These are phyloP conservation scores for Eutrema japonicum DNA, from an alignment of 345 rosid genomes.

Conservation along the genomic window DNA sequence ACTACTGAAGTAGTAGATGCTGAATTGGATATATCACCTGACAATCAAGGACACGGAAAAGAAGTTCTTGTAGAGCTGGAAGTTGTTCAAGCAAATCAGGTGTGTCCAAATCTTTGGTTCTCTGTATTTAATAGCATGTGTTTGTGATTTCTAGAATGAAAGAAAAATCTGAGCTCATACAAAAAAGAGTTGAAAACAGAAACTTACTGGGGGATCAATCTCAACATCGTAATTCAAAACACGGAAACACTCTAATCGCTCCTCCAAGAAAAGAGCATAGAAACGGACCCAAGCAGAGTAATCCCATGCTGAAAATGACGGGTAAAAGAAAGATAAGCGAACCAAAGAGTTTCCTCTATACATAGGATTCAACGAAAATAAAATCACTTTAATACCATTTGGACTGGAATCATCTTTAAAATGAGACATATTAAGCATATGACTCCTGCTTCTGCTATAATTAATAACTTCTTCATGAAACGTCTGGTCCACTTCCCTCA, in stretches of 20 bases:
- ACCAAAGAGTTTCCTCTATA: slow-evolving; percentile 24
- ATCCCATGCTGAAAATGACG: slow-evolving; percentile 76
- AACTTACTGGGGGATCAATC: slow-evolving; percentile 78
- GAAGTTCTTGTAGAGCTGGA: slow-evolving; percentile 92
- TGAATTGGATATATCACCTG: slow-evolving; percentile 56
- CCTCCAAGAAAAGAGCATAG: slow-evolving; percentile 94
- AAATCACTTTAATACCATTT: slow-evolving; percentile 56
- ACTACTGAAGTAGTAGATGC: background rate
- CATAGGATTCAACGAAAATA: background rate
- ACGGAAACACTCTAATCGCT: slow-evolving; percentile 89
- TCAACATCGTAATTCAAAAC: slow-evolving; percentile 90
- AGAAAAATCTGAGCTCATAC: slow-evolving; percentile 4
- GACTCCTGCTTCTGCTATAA: slow-evolving; percentile 88
- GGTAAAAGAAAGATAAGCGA: slow-evolving; percentile 33
- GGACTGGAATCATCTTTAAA: slow-evolving; percentile 98
- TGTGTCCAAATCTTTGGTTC: slow-evolving; percentile 89
- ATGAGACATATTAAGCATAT: slow-evolving; percentile 97
- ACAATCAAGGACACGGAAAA: slow-evolving; percentile 89
- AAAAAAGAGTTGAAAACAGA: slow-evolving; percentile 23
- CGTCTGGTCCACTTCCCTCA: slow-evolving; percentile 98
- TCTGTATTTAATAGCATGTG: slow-evolving; percentile 52
- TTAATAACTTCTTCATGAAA: slow-evolving; percentile 95
- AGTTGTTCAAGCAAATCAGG: slow-evolving; percentile 86
- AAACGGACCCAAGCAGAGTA: slow-evolving; percentile 94
- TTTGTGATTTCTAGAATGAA: slow-evolving; percentile 3